Base-by-base conservation (phyloP, 768 basidiomycete species). In the Collybiopsis confluens region DNA sequence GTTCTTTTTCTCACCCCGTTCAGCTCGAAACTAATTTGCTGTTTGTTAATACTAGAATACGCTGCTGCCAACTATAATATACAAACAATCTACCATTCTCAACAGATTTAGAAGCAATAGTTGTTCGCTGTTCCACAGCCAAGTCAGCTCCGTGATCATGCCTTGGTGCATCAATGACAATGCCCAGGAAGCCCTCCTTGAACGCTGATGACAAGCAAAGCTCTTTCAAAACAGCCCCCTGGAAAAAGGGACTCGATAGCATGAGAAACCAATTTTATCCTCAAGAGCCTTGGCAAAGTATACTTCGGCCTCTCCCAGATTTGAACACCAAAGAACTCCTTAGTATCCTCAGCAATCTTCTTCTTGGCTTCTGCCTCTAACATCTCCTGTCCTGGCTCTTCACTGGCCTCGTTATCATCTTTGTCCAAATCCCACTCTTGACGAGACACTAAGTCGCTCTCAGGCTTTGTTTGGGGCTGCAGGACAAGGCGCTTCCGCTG, bases 271-370 rank as follows among this genome's bases (percentile, higher is more conserved):
- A 98, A 71, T 68, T 85, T n/a, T 85, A 62, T 90, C 83, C 57
- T 95, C 82, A 27, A 98, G 79, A 20, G 69, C 70, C 18, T 74
- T 79, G 46, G 80, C 76, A 71, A 96, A 93, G 74, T 94, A 95
- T 21, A 80, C 80, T 60, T 92, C 92, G 11, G 90, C 93, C 68
- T 97, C 95, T 30, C 86, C 85, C 54, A 97, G 67, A 63, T 86
- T 88, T 90, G 87, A 61, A 91, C 83, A 59, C 76, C 81, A 69
- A 87, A 93, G 75, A 92, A 89, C 74, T 98, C 92, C 70, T 90
- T 92, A 53, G 74, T 71, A 60, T 95, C 90, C 61, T 92, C 86
- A 13, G 74, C 77, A 61, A 96, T 86, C 77, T 87, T 90, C 66
- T 82, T 81, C 69, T 79, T 76, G 36, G 84, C 88, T 15, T 83